Conservation (phyloP, 2,329 filamentous ascomycete genomes). For the Tricladium varicosporioides region DNA sequence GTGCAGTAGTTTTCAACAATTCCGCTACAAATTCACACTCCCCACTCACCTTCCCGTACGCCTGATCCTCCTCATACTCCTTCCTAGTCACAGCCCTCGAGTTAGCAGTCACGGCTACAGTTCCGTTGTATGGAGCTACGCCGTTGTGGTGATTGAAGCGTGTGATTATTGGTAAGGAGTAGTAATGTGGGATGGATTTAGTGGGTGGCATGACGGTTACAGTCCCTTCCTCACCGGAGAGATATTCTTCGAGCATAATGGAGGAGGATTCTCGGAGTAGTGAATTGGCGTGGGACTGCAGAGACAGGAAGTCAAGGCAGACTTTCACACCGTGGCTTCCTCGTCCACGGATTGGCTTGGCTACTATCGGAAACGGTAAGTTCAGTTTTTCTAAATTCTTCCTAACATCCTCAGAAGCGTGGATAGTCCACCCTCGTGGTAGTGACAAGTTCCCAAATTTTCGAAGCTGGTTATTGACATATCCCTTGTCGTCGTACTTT, state of each 20-base stretch:
- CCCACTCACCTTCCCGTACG: slow-evolving; percentile 34
- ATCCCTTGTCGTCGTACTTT: slow-evolving; percentile 49
- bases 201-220: slow-evolving; percentile 51
- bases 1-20: slow-evolving; percentile 41
- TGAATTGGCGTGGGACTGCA: slow-evolving; percentile 34
- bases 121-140: slow-evolving; percentile 49
- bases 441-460: slow-evolving; percentile 38
- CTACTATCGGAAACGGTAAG: slow-evolving; percentile 41
- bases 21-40: slow-evolving; percentile 42
- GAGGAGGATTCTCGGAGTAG: slow-evolving; percentile 38
- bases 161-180: slow-evolving; percentile 43
- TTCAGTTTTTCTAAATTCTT: slow-evolving; percentile 18
- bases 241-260: slow-evolving; percentile 48
- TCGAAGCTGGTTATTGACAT: slow-evolving; percentile 44
- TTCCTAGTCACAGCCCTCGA: slow-evolving; percentile 39
- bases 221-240: slow-evolving; percentile 48
- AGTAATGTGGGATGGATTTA: slow-evolving; percentile 34
- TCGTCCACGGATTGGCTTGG: slow-evolving; percentile 47
- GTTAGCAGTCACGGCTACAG: slow-evolving; percentile 46
- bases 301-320: slow-evolving; percentile 35
- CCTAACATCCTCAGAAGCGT: slow-evolving; percentile 13
- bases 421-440: slow-evolving; percentile 38
- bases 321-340: slow-evolving; percentile 50
- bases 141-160: slow-evolving; percentile 47
- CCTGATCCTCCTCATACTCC: slow-evolving; percentile 33